phyloP scores from a whole-genome alignment of 2,329 filamentous ascomycete species.

The Beauveria pseudobassiana region DNA sequence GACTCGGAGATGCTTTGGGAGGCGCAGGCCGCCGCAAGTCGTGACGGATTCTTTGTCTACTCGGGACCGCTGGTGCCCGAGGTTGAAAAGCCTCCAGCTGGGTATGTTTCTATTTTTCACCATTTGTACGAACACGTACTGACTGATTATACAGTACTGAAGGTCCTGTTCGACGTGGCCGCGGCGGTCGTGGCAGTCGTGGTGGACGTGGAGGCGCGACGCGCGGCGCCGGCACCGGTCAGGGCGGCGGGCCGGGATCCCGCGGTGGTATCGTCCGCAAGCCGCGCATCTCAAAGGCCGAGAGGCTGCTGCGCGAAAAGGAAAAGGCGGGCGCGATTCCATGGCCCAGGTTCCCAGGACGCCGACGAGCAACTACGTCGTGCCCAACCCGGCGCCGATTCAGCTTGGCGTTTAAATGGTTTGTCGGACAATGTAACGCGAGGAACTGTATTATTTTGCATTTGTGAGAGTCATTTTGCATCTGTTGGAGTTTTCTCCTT shows the following conservation, averaged over 20 bases:
- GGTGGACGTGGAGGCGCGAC: constrained; percentile 56
- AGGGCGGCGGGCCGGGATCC: constrained; percentile 56
- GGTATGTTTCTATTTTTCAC: constrained; percentile 31
- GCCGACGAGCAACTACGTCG: constrained; percentile 27
- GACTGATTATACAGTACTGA: constrained; percentile 50
- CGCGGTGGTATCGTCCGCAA: constrained; percentile 72
- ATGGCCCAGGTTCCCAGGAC: constrained; percentile 34
- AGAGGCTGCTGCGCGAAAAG: constrained; percentile 25
- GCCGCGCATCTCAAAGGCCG: constrained; percentile 78
- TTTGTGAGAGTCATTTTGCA: constrained; percentile 7
- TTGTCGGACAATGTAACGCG: background rate
- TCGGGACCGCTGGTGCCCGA: constrained; percentile 85
- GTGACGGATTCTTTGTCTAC: constrained; percentile 97
- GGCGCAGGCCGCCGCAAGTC: constrained; percentile 85
- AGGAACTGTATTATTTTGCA: constrained; percentile 4
- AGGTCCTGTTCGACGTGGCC: constrained; percentile 62
- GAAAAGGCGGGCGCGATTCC: constrained; percentile 59
- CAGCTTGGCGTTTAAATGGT: constrained; percentile 3
- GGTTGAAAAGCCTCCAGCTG: constrained; percentile 61
- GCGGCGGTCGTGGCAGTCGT: constrained; percentile 43
- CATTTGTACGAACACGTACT: constrained; percentile 19
- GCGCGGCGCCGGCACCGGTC: constrained; percentile 36
- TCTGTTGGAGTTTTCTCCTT: background rate
- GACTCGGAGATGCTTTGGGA: constrained; percentile 95
- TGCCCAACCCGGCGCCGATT: constrained; percentile 17